Conservation (phyloP, 257 asterid species). For the Salvia splendens region DNA sequence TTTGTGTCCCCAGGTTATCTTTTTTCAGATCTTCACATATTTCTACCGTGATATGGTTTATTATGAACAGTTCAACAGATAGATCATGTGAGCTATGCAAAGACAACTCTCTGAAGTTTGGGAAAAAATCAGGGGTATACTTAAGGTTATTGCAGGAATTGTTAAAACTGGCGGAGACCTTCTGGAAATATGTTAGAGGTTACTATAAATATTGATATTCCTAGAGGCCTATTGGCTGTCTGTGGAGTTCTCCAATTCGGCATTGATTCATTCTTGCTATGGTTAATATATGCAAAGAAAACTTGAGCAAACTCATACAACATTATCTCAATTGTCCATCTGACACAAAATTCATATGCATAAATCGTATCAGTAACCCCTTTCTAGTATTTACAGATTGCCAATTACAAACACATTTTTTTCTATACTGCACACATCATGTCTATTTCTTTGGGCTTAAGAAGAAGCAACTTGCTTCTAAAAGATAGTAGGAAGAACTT, state of each 20-base stretch:
- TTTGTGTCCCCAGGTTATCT: conserved; percentile 88
- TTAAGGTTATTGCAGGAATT: conserved; percentile 1
- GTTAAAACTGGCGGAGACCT: conserved; percentile 6
- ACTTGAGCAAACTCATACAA: neutral
- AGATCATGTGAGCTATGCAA: conserved; percentile 5
- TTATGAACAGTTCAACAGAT: neutral
- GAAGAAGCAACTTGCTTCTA: conserved; percentile 1
- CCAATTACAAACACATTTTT: conserved; percentile 1
- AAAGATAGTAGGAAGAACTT: neutral
- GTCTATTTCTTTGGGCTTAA: neutral
- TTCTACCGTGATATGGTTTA: conserved; percentile 22
- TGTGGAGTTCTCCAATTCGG: neutral
- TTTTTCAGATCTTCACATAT: conserved; percentile 21
- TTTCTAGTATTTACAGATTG: neutral
- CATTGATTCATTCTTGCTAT: neutral
- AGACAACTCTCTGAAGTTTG: conserved; percentile 21
- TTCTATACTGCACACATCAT: neutral
- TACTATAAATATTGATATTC: neutral
- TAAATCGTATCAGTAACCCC: neutral
- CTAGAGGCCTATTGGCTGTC: conserved; percentile 10
- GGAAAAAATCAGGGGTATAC: neutral
- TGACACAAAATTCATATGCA: neutral
- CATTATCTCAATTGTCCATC: conserved; percentile 3
- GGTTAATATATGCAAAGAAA: neutral
- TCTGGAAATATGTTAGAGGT: neutral